A percentile compares a stretch with the other conserved stretches of the same genome.
Conservation (phyloP, 2,329 filamentous ascomycete genomes). For the Botrytis squamosa region DNA sequence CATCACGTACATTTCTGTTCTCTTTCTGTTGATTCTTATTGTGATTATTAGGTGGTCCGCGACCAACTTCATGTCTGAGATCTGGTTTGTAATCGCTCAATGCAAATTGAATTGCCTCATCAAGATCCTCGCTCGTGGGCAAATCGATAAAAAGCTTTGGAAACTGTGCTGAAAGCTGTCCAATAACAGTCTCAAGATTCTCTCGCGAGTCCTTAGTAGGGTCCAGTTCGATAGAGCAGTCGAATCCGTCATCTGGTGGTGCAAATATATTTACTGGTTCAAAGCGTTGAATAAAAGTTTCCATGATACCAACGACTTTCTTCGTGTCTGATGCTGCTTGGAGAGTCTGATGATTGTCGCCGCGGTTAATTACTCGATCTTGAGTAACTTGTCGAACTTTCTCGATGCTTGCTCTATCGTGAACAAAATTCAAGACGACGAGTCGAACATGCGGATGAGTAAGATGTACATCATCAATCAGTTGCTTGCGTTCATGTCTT, state of each 20-base stretch:
- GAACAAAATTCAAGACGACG: constrained; percentile 85
- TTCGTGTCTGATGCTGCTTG: constrained; percentile 71
- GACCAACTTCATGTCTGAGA: constrained; percentile 71
- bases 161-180: constrained; percentile 69
- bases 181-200: constrained; percentile 80
- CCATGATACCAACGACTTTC: constrained; percentile 89
- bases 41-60: constrained; percentile 45
- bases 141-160: constrained; percentile 72
- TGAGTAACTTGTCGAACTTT: constrained; percentile 73
- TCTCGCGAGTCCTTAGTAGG: constrained; percentile 72
- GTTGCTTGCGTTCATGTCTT: constrained; percentile 80
- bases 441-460: constrained; percentile 64
- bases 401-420: constrained; percentile 65
- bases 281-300: constrained; percentile 85
- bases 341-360: constrained; percentile 98
- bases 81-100: constrained; percentile 75
- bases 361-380: constrained; percentile 76
- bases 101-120: constrained; percentile 73
- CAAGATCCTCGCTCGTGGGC: constrained; percentile 71
- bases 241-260: constrained; percentile 78
- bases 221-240: constrained; percentile 81
- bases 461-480: constrained; percentile 74
- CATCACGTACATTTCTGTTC: constrained; percentile 5
- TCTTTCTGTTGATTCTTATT: constrained; percentile 40
- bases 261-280: constrained; percentile 68